Conservation (phyloP, 805 yeast species). For the Starmera quercuum region DNA sequence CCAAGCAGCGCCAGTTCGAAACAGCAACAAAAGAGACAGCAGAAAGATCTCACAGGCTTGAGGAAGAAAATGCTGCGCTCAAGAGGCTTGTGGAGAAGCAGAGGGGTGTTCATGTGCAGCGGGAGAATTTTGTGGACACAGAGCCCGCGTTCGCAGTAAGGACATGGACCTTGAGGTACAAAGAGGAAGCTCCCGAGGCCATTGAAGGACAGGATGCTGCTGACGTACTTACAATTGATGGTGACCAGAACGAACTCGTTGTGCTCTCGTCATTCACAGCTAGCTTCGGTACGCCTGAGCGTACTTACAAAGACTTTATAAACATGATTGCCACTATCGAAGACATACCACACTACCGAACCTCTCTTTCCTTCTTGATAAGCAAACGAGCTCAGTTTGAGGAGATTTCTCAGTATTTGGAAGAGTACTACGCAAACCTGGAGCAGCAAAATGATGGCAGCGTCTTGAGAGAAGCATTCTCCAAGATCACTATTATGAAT, state of each 20-base stretch:
- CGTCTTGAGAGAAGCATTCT: background rate
- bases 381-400: conserved; percentile 5
- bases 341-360: conserved; percentile 4
- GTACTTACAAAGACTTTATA: conserved; percentile 8
- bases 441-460: background rate
- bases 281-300: conserved; percentile 5
- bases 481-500: conserved; percentile 20
- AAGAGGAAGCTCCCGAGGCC: background rate
- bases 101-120: too few relatives aligned
- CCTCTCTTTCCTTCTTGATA: conserved; percentile 12
- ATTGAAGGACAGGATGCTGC: conserved; percentile 2
- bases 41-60: background rate
- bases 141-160: background rate
- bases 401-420: conserved; percentile 4
- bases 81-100: background rate
- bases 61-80: background rate
- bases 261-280: conserved; percentile 8
- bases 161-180: background rate
- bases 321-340: conserved; percentile 4
- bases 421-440: background rate
- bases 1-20: too few relatives aligned
- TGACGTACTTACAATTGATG: conserved; percentile 5
- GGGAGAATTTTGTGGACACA: background rate
- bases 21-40: background rate
- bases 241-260: conserved; percentile 8